A percentile compares a stretch with the other conserved stretches of the same genome.
These are phyloP conservation scores for Stagonosporopsis rhizophila DNA, from an alignment of 2,329 filamentous ascomycete genomes.

Conservation along the genomic window DNA sequence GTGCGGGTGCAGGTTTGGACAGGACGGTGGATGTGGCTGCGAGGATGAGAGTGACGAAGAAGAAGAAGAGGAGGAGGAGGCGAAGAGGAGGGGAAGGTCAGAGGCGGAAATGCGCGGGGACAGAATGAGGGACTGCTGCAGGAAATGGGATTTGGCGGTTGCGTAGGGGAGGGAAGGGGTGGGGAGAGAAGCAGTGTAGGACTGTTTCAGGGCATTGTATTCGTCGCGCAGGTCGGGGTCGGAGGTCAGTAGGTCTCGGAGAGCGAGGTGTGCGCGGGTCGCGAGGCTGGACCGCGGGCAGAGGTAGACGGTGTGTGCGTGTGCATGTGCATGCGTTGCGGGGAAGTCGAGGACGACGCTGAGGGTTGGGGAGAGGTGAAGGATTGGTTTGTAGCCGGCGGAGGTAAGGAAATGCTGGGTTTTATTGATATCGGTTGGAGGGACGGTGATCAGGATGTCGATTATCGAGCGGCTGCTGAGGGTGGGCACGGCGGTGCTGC, in stretches of 20 bases:
- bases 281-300: slow-evolving; percentile 27
- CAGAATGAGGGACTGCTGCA: slow-evolving; percentile 32
- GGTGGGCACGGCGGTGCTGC: slow-evolving; percentile 47
- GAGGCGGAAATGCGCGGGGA: slow-evolving; percentile 26
- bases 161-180: neutral
- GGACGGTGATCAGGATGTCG: slow-evolving; percentile 48
- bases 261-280: slow-evolving; percentile 49
- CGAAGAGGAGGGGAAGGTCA: neutral
- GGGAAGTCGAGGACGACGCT: neutral
- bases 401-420: neutral
- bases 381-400: neutral
- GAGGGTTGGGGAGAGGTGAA: neutral
- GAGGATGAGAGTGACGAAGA: too few species aligned
- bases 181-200: neutral
- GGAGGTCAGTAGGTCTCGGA: slow-evolving; percentile 46
- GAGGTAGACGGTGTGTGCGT: slow-evolving; percentile 47
- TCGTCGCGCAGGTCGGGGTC: slow-evolving; percentile 43
- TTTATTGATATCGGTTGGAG: neutral
- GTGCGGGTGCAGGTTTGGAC: neutral
- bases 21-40: too few species aligned
- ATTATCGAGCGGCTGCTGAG: slow-evolving; percentile 49
- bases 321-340: neutral
- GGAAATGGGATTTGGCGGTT: slow-evolving; percentile 18
- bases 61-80: neutral
- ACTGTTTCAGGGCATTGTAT: slow-evolving; percentile 20